These are phyloP conservation scores for Lentinula detonsa DNA, from an alignment of 768 basidiomycete genomes.

Conservation along the genomic window DNA sequence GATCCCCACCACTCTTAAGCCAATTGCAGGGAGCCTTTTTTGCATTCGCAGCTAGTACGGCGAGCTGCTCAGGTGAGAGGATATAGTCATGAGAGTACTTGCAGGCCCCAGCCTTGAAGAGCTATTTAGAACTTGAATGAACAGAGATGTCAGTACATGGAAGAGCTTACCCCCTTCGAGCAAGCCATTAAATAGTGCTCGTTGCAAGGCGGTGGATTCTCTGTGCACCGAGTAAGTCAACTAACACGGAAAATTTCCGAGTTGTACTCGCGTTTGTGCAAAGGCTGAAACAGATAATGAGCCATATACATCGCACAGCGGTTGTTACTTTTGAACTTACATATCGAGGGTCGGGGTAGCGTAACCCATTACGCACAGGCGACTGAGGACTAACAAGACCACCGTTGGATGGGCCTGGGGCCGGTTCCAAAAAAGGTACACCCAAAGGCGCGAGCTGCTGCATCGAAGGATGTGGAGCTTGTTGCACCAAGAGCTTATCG, in stretches of 20 bases:
- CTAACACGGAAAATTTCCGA: no score
- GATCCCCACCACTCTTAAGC: conserved; percentile 61
- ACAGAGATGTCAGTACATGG: neutral
- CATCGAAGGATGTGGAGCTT: conserved; percentile 21
- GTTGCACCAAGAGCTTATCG: conserved; percentile 41
- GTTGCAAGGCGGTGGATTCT: conserved; percentile 81
- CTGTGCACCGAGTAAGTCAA: conserved; percentile 24
- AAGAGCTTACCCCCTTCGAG: conserved; percentile 59
- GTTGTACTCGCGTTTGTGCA: conserved; percentile 63
- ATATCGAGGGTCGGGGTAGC: conserved; percentile 57
- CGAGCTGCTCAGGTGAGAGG: conserved; percentile 65
- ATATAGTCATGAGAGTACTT: conserved; percentile 82
- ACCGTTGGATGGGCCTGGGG: conserved; percentile 34
- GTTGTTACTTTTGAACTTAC: conserved; percentile 26
- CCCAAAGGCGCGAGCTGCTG: conserved; percentile 37
- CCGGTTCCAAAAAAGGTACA: conserved; percentile 34
- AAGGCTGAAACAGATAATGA: conserved; percentile 36
- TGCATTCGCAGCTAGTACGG: conserved; percentile 65
- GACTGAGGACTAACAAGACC: conserved; percentile 68
- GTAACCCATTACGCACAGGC: conserved; percentile 31
- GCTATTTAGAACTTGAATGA: conserved; percentile 11
- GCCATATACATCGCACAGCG: neutral
- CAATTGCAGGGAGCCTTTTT: conserved; percentile 86
- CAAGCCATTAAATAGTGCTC: conserved; percentile 80
- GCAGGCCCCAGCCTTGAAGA: conserved; percentile 50